A percentile compares a stretch with the other conserved stretches of the same genome.
These are phyloP conservation scores for Diaporthe humulicola DNA, from an alignment of 2,329 filamentous ascomycete species.

Conservation along the genomic window DNA sequence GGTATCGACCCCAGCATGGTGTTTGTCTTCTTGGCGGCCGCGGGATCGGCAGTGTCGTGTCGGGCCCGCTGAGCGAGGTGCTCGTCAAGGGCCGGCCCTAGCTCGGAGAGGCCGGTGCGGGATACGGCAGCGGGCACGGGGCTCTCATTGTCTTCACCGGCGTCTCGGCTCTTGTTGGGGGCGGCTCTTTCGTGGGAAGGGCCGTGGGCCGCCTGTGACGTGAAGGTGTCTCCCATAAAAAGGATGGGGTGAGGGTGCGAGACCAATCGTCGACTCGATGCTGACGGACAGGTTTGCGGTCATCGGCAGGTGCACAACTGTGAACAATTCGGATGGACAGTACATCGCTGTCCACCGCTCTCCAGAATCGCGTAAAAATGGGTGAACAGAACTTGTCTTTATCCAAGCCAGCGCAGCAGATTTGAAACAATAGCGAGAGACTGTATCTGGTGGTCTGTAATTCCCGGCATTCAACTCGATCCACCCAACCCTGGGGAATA, in stretches of 20 bases:
- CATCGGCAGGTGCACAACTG: no score
- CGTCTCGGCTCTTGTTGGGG: slow-evolving; percentile 62
- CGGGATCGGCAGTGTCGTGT: slow-evolving; percentile 71
- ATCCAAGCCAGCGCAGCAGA: background rate
- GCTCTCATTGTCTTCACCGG: slow-evolving; percentile 69
- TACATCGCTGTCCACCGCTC: background rate
- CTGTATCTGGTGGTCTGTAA: background rate
- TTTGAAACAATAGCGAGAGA: background rate
- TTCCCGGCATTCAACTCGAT: background rate
- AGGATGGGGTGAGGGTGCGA: background rate
- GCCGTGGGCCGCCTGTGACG: slow-evolving; percentile 48
- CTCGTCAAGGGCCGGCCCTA: slow-evolving; percentile 61
- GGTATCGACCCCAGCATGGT: slow-evolving; percentile 64
- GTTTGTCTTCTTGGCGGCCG: slow-evolving; percentile 70
- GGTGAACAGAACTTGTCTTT: background rate
- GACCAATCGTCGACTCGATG: background rate
- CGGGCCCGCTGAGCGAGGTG: slow-evolving; percentile 67
- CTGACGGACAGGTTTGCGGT: background rate
- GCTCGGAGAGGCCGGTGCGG: slow-evolving; percentile 53
- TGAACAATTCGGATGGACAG: background rate
- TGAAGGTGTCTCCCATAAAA: background rate
- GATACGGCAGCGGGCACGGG: slow-evolving; percentile 65
- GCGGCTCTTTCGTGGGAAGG: slow-evolving; percentile 58
- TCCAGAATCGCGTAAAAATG: background rate
- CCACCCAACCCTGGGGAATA: background rate